Base-by-base conservation (phyloP, 1,139 yeast species). In the Diutina ranongensis region DNA sequence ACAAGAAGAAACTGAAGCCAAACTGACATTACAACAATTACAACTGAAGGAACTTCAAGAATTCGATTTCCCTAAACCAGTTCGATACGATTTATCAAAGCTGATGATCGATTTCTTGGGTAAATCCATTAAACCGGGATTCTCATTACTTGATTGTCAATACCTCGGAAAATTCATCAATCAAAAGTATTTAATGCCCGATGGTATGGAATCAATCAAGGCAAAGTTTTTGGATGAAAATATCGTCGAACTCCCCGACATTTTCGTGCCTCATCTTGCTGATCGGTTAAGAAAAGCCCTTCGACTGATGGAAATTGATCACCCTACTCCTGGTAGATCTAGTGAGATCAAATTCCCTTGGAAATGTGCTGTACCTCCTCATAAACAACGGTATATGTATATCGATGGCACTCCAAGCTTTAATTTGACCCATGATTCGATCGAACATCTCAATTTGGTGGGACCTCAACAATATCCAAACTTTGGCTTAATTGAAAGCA, bases 351-450 rank as follows among this genome's bases (percentile, higher is more conserved):
- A 57, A 15, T 66, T 62, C 47, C 95, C 96, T 2, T 94, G 98
- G 98, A 80, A 83, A 52, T 72, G 89, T 44, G 94, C 97, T 0
- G 77, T 84, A 38, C 97, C 98, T 15, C 94, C 97, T 9, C 97
- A 89, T 59, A 88, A 94, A 58, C 92, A 87, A 63, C 69, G 97
- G 51, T 94, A 73, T 60, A 62, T 88, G 71, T 92, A 87, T 58
- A 71, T 89, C 42, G 94, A 85, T 57, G 92, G 89, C n/a, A 74
- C 67, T 48, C 54, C 67, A 13, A 54, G 46, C 5, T 59, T 65
- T 40, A 61, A 55, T 9, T 49, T 61, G 45, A 55, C 63, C 10
- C 62, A 65, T 45, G 60, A 64, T 4, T 54, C 54, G 0, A 65
- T 68, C 31, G 55, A 54, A 28, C 49, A 50, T 34, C 50, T 49